Evolutionary conservation across 1,284 basidiomycete genomes (phyloP).

Genomic region (Exobasidium cylindrosporum): DNA sequence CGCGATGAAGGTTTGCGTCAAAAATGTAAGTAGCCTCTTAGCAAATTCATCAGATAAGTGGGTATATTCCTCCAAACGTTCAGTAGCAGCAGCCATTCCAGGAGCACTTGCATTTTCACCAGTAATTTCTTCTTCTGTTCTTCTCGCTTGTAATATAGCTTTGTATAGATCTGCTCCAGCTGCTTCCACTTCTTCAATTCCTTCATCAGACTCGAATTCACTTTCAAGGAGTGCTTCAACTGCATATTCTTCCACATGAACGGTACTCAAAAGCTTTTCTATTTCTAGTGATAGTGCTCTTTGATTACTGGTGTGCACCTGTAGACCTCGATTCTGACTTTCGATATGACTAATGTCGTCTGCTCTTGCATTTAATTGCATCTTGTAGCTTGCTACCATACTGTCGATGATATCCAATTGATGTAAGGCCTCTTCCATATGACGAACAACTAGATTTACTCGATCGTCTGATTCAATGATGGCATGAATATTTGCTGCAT

Average conservation of each 20-base stretch:
- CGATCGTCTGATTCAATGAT: slow-evolving; percentile 87
- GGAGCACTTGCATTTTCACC: not conserved
- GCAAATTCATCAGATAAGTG: slow-evolving; percentile 85
- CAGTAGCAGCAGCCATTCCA: slow-evolving; percentile 76
- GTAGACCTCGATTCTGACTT: slow-evolving; percentile 90
- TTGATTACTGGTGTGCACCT: slow-evolving; percentile 97
- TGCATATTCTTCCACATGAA: slow-evolving; percentile 78
- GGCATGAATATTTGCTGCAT: slow-evolving; percentile 83
- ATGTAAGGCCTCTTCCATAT: slow-evolving; percentile 77
- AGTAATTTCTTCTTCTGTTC: slow-evolving; percentile 48
- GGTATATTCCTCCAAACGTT: slow-evolving; percentile 81
- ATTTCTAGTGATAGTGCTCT: slow-evolving; percentile 59
- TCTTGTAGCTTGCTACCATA: slow-evolving; percentile 48
- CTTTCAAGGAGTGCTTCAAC: slow-evolving; percentile 77
- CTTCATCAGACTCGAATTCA: slow-evolving; percentile 72
- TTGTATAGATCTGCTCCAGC: slow-evolving; percentile 90
- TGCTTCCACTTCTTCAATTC: slow-evolving; percentile 68
- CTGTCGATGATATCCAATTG: slow-evolving; percentile 75
- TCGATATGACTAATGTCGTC: slow-evolving; percentile 94
- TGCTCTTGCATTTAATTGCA: slow-evolving; percentile 45
- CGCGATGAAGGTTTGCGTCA: slow-evolving; percentile 77
- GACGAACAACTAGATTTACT: slow-evolving; percentile 78
- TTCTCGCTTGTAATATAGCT: slow-evolving; percentile 79
- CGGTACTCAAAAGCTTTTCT: slow-evolving; percentile 69
- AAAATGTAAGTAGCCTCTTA: slow-evolving; percentile 80